Base-by-base conservation (phyloP, 1,284 basidiomycete genomes). In the Cryptococcus sp. region DNA sequence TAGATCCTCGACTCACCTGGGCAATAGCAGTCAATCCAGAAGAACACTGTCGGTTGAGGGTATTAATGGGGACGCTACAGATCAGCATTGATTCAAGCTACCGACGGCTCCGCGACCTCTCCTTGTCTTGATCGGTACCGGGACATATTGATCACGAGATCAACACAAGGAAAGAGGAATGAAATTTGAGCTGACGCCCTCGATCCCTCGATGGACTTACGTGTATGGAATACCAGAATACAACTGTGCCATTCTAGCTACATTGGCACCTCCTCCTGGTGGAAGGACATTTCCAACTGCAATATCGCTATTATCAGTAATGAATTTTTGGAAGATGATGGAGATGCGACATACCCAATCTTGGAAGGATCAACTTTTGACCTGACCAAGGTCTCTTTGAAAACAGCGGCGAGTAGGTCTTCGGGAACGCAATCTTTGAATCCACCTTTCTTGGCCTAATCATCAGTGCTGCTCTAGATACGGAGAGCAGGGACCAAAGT, bases 31-130 rank as follows among this genome's bases (percentile, higher is more conserved):
- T 85, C 46, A 98, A 80, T 57, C 93, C 92, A 28, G 88, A 91
- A 1, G 91, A 94, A 77, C 94, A 98, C 73, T 94, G 91, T 51
- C 94, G 81, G 80, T 98, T 98, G 60, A 97, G 80, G 14, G 93
- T 94, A 78, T 87, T 86, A 74, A 98, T 76, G 21, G 88, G 77
- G 2, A 84, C 78, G 9, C 73, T 75, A 44, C 7, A 24, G 25
- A 39, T 45, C 48, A 25, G 28, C 28, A 28, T 11, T 5, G 4
- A 28, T 28, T 11, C 28, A 4, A 28, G 11, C 28, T 28, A 4
- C 11, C 28, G n/a, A n/a, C n/a, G n/a, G n/a, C n/a, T n/a, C n/a
- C n/a, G n/a, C n/a, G n/a, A n/a, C n/a, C n/a, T n/a, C n/a, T n/a
- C n/a, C n/a, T n/a, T n/a, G n/a, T n/a, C n/a, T n/a, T n/a, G n/a